A percentile compares a stretch with the other conserved stretches of the same genome.
These are phyloP conservation scores for Calvatia gigantea DNA, from an alignment of 768 basidiomycete species.

Conservation along the genomic window DNA sequence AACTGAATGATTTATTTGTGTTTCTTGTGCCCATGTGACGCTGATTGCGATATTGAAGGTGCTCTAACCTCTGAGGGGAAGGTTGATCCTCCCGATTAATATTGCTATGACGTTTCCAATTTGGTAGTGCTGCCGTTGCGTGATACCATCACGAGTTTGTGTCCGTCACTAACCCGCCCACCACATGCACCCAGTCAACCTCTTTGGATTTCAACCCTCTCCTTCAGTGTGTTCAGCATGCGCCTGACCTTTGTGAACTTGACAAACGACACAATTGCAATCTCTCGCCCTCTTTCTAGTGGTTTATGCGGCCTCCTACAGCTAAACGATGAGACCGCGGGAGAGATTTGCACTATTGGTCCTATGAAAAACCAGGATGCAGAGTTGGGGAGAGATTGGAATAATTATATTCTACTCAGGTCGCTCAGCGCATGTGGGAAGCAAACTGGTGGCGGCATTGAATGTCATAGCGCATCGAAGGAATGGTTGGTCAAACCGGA, in stretches of 20 bases:
- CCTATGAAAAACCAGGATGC: slow-evolving; percentile 6
- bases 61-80: no score
- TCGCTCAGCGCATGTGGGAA: background rate
- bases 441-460: background rate
- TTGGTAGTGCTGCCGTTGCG: background rate
- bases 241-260: slow-evolving; percentile 25
- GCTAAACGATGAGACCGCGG: background rate
- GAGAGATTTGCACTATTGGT: background rate
- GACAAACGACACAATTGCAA: slow-evolving; percentile 21
- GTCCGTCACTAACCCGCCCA: background rate
- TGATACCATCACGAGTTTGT: background rate
- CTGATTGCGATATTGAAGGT: background rate
- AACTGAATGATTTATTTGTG: background rate
- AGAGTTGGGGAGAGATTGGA: background rate
- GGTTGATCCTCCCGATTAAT: background rate
- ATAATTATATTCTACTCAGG: background rate
- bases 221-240: slow-evolving; percentile 5
- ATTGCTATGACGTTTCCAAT: background rate
- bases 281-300: slow-evolving; percentile 1
- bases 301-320: background rate
- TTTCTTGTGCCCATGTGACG: background rate
- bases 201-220: background rate
- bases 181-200: background rate
- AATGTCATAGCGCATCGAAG: slow-evolving; percentile 9
- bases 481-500: slow-evolving; percentile 25